These are phyloP conservation scores for Apiotrichum brassicae DNA, from an alignment of 1,284 basidiomycete species.

Conservation along the genomic window DNA sequence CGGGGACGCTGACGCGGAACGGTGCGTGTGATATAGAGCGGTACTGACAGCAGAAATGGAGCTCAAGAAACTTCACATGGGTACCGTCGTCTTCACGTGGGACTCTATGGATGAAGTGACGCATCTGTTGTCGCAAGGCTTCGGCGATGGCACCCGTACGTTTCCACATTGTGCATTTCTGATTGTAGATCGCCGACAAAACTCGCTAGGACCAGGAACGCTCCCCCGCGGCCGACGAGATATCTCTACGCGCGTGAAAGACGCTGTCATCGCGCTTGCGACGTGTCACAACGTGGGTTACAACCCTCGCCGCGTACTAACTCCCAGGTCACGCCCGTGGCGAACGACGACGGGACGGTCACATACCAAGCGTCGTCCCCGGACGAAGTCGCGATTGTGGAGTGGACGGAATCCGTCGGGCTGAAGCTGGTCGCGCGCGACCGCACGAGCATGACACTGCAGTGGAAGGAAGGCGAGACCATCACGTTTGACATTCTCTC, in stretches of 20 bases:
- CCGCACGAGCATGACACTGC: conserved; percentile 75
- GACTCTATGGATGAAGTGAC: conserved; percentile 98
- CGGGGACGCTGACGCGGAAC: conserved; percentile 95
- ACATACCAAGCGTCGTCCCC: conserved; percentile 98
- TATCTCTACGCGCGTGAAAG: conserved; percentile 89
- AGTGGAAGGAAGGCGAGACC: conserved; percentile 58
- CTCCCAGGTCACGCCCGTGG: conserved; percentile 81
- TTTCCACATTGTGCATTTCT: no score
- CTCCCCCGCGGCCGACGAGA: conserved; percentile 73
- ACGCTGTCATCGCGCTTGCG: conserved; percentile 87
- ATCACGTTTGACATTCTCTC: conserved; percentile 81
- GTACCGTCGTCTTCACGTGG: conserved; percentile 91
- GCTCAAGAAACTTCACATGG: conserved; percentile 97
- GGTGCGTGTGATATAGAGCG: conserved; percentile 52
- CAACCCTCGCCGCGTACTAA: not conserved
- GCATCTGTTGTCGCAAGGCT: conserved; percentile 74
- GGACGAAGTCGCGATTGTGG: conserved; percentile 98
- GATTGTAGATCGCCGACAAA: conserved; percentile 29
- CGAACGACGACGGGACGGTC: conserved; percentile 83
- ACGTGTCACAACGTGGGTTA: conserved; percentile 85
- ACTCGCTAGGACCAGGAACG: conserved; percentile 46
- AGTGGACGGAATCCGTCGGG: conserved; percentile 93
- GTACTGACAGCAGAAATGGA: conserved; percentile 74
- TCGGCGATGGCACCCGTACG: conserved; percentile 52
- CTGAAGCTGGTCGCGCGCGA: conserved; percentile 81